Base-by-base conservation (phyloP, 2,329 filamentous ascomycete species). In the Aureobasidium pullulans region DNA sequence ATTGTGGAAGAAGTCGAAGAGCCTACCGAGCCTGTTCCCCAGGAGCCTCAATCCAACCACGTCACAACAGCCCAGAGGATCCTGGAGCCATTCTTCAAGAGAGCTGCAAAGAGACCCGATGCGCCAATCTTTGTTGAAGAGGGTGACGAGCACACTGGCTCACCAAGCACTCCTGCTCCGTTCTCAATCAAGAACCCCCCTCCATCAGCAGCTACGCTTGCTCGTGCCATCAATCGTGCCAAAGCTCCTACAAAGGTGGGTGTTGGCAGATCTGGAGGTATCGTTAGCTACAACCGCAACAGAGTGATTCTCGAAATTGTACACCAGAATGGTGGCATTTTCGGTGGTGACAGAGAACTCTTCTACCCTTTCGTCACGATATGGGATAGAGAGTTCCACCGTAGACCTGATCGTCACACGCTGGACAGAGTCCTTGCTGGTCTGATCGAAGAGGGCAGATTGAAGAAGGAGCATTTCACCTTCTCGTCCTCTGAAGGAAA, bases 251-350 rank as follows among this genome's bases (percentile, higher is more conserved):
- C 19, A 6, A 61, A 61, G 19, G 46, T 53, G 8, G 67, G 67
- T 15, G 68, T 69, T 10, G 60, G 46, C 19, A 54, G 60, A 9
- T 57, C 57, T 57, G 73, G 72, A 31, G 79, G 80, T 10, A 76
- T 75, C 2, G 68, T 80, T 40, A 71, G 70, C 23, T 66, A 76
- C 47, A 68, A 77, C 40, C 75, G 80, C 32, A 75, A 72, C 56
- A 76, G 76, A 16, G 79, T 84, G 32, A 71, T 85, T 3, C 69
- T 82, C 66, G 76, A 82, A 29, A 78, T 85, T 40, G 66, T 85
- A 11, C 72, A 80, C 46, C 74, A 76, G 50, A 79, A 79, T 58
- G 75, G 76, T 47, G 84, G 84, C 7, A 77, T 80, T 2, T 84
- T 80, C 57, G 81, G 83, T 2, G 75, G 79, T 39, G 77, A 80